These are phyloP conservation scores for Glarea lozoyensis DNA, from an alignment of 495 filamentous ascomycete species.

Conservation along the genomic window DNA sequence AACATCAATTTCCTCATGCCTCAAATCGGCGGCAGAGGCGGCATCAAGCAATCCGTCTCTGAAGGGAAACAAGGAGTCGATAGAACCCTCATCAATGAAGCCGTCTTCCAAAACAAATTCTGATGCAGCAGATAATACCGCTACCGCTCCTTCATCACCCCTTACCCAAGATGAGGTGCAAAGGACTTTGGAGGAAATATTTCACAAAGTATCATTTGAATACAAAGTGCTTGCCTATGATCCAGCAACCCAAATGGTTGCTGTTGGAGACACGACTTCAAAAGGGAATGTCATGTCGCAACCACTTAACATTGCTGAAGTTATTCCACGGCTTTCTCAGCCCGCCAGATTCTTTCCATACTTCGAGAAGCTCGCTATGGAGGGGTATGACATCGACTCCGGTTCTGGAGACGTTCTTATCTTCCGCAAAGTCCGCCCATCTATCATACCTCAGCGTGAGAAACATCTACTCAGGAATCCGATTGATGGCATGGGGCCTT, in stretches of 20 bases:
- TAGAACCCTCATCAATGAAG: too few relatives aligned
- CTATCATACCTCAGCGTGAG: not conserved
- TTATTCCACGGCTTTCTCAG: constrained; percentile 57
- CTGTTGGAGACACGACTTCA: constrained; percentile 53
- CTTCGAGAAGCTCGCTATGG: constrained; percentile 50
- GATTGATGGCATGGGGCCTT: constrained; percentile 42
- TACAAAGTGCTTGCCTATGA: constrained; percentile 75
- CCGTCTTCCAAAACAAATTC: too few relatives aligned
- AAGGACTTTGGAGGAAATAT: too few relatives aligned
- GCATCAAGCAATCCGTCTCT: too few relatives aligned
- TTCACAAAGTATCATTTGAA: too few relatives aligned
- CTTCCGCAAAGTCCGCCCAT: constrained; percentile 49
- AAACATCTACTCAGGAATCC: constrained; percentile 30
- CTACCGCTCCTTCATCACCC: too few relatives aligned
- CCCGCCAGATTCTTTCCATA: constrained; percentile 65
- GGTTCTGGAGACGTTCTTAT: constrained; percentile 63
- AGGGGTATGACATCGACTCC: constrained; percentile 68
- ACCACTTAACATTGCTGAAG: constrained; percentile 47
- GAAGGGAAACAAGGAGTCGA: too few relatives aligned
- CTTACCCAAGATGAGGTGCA: too few relatives aligned
- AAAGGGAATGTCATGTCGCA: constrained; percentile 36
- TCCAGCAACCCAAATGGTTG: constrained; percentile 48
- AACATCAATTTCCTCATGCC: too few relatives aligned
- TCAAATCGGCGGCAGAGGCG: too few relatives aligned
- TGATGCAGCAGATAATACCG: too few relatives aligned